These are phyloP conservation scores for Amanita polypyramis DNA, from an alignment of 768 basidiomycete genomes.

Conservation along the genomic window DNA sequence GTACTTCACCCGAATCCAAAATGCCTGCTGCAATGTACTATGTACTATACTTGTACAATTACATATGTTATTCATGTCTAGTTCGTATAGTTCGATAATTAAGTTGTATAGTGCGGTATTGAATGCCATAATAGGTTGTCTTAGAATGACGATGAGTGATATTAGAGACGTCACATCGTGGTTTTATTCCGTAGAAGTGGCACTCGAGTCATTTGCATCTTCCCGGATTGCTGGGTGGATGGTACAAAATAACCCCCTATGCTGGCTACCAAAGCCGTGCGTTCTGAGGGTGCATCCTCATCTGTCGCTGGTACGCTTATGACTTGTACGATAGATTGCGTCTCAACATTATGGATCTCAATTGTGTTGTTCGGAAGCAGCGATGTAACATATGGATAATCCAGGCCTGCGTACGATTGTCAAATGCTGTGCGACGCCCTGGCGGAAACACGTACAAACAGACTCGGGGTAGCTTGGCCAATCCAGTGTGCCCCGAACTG, in stretches of 20 bases:
- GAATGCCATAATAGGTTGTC: too few species aligned
- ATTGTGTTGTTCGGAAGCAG: constrained; percentile 72
- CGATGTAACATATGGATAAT: constrained; percentile 72
- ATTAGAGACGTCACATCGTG: background rate
- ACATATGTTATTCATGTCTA: background rate
- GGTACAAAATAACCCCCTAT: constrained; percentile 38
- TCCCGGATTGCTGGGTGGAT: constrained; percentile 35
- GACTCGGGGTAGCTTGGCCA: constrained; percentile 75
- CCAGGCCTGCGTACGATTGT: constrained; percentile 42
- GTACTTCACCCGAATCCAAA: too few species aligned
- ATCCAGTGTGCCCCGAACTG: constrained; percentile 80
- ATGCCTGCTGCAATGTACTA: background rate
- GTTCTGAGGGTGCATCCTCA: constrained; percentile 14
- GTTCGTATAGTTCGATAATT: background rate
- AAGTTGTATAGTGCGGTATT: background rate
- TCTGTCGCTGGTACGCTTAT: constrained; percentile 34
- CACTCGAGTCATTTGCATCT: constrained; percentile 21
- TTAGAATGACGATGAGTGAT: too few species aligned
- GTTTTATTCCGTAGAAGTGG: background rate
- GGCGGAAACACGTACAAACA: constrained; percentile 44
- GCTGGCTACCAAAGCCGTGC: constrained; percentile 27
- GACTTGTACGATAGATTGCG: constrained; percentile 62
- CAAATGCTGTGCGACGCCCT: background rate
- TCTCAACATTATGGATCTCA: constrained; percentile 72
- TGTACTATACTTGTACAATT: background rate